Percentiles rank a stretch among this genome's conserved stretches.
Evolutionary conservation across 1,284 basidiomycete species (phyloP).

Genomic region (Sporisorium graminicola): DNA sequence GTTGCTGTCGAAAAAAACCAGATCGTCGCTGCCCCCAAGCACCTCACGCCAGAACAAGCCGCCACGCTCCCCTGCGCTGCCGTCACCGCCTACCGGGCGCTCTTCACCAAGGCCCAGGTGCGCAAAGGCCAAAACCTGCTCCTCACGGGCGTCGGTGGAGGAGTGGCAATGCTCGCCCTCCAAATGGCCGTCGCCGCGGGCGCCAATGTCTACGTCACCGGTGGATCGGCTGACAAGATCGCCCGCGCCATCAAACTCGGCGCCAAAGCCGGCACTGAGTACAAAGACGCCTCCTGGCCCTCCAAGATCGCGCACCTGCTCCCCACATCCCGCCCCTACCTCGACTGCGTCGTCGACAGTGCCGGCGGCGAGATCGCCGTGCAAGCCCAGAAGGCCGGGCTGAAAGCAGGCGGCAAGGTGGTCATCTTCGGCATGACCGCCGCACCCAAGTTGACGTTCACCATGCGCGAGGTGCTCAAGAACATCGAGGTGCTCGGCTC

Average conservation of each 20-base stretch:
- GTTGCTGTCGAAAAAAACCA: constrained; percentile 79
- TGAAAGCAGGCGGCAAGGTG: constrained; percentile 80
- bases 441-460: constrained; percentile 75
- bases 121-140: constrained; percentile 79
- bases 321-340: constrained; percentile 71
- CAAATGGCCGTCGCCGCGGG: constrained; percentile 83
- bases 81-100: constrained; percentile 86
- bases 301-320: constrained; percentile 74
- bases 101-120: constrained; percentile 78
- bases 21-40: constrained; percentile 77
- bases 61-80: constrained; percentile 83
- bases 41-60: constrained; percentile 79
- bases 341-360: constrained; percentile 84
- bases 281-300: constrained; percentile 81
- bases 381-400: constrained; percentile 74
- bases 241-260: constrained; percentile 78
- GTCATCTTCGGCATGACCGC: constrained; percentile 78
- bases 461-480: constrained; percentile 83
- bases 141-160: constrained; percentile 75
- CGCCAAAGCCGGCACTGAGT: constrained; percentile 82
- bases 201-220: constrained; percentile 86
- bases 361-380: constrained; percentile 81
- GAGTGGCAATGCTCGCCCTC: constrained; percentile 82
- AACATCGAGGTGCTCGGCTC: constrained; percentile 80
- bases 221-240: constrained; percentile 79